These are phyloP conservation scores for Rhizoclosmatium sp. DNA, from an alignment of 192 early-diverging fungal species.

Conservation along the genomic window DNA sequence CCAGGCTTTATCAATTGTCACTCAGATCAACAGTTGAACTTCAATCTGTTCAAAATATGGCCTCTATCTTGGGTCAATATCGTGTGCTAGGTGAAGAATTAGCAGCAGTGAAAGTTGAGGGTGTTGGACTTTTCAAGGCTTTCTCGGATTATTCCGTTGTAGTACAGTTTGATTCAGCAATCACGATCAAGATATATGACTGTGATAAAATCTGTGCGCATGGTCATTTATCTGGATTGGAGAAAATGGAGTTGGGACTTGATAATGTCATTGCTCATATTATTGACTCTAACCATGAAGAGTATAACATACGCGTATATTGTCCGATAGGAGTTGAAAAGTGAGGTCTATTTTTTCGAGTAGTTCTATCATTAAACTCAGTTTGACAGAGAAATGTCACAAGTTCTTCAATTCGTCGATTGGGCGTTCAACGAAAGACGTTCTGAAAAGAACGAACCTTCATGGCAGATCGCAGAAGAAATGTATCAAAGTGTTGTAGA, in stretches of 20 bases:
- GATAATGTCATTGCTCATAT: not conserved
- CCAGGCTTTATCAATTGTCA: constrained; percentile 14
- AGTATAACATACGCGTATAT: constrained; percentile 8
- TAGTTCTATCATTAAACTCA: not conserved
- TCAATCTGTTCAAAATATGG: not conserved
- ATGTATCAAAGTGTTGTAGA: no score
- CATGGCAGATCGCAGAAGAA: no score
- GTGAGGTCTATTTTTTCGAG: not conserved
- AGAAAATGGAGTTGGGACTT: not conserved
- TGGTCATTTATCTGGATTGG: not conserved
- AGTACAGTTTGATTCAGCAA: not conserved
- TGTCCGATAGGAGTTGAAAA: constrained; percentile 22
- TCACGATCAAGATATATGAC: not conserved
- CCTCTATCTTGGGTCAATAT: not conserved
- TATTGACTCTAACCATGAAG: not conserved
- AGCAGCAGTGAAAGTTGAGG: not conserved
- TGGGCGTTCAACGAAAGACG: not conserved
- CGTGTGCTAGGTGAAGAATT: not conserved
- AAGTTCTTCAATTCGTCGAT: not conserved
- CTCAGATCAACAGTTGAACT: not conserved
- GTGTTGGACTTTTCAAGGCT: constrained; percentile 10
- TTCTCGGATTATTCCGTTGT: constrained; percentile 6
- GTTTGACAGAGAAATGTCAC: not conserved
- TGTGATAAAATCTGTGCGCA: not conserved
- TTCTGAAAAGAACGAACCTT: no score